Base-by-base conservation (phyloP, 495 filamentous ascomycete species). In the Trichoderma orchidacearum region DNA sequence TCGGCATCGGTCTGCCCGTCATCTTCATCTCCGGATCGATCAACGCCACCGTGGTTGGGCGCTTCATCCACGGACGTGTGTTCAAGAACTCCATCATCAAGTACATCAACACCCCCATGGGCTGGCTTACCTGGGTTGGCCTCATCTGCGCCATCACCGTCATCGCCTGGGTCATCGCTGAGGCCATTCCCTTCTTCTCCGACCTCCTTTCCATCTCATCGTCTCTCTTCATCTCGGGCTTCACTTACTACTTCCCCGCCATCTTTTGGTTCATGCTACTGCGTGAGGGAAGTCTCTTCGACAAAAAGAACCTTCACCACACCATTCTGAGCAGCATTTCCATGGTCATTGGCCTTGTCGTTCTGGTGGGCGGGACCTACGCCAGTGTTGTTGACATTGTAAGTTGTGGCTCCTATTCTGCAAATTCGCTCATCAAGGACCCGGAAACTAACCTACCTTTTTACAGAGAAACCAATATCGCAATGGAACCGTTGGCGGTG, bases 1-100 rank as follows among this genome's bases (percentile, higher is more conserved):
- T 86, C 62, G 89, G 88, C 17, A 74, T 94, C 58, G 88, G 87
- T 30, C 74, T 89, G 15, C 89, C 89, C 55, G 86, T 91, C 32
- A 85, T 91, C 65, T 84, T 88, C 67, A 86, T 66, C 76, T 80
- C 77, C 25, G 81, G 81, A 12, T 79, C 75, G 54, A 84, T 84
- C 71, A 82, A 82, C 70, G 78, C 76, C 30, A 76, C 74, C 1
- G 79, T 83, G 27, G 60, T 77, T 58, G 58, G 60, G 45, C 85
- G 85, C 58, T 87, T 85, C 62, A 72, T 90, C 58, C 85, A 85
- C 62, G 72, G 82, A 13, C 78, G 84, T 23, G 58, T 84, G 8
- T 84, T 82, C 66, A 71, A 69, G 30, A 69, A 77, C 58, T 77
- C 77, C 8, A 65, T 80, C 65, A 69, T 71, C 30, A 71, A 77